Evolutionary conservation across 2,329 filamentous ascomycete genomes (phyloP), one percentile per base, ranked within the genome.

Genomic region (Talaromyces marneffei): DNA sequence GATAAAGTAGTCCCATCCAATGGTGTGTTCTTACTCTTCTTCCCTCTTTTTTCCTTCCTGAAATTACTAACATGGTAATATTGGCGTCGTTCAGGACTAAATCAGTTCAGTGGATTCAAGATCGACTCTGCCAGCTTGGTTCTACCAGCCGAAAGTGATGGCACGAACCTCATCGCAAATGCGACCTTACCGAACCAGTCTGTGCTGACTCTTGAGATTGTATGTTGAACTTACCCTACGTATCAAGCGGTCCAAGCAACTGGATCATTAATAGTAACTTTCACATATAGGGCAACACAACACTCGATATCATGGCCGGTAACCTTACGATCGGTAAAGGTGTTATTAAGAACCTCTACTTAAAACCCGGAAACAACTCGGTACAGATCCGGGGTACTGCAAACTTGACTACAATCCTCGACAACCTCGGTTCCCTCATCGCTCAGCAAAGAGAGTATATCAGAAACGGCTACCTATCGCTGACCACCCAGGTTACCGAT

Each of bases 151-250:
- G 61, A 71, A 40, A 62, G 69, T 0, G 79, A 83, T 63, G 79
- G 79, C 60, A 78, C 80, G 35, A 86, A 85, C 66, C 75, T 85
- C 57, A 61, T 79, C 33, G 84, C 81, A 66, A 79, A 76, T 53
- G 79, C 82, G 57, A 77, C 72, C 35, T 80, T 87, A 40, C 83
- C 83, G 60, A 87, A 86, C 67, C 83, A 82, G 0, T 83, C 82
- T 1, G 75, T 83, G 29, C 71, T 85, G 70, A 84, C 79, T 3
- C 69, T 85, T 53, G 77, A 80, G 50, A 78, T 86, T 62, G 69
- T 71, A 65, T n/a, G 69, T 59, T 55, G 10, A 37, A 18, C 5
- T n/a, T n/a, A n/a, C 4, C 27, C 37, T 40, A 27, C 23, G 18
- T 4, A 18, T 16, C 2, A 25, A 23, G 16, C 8, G 10, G 14